Evolutionary conservation across 345 rosid species (phyloP).

Genomic region (Psidium friedrichsthalianum): DNA sequence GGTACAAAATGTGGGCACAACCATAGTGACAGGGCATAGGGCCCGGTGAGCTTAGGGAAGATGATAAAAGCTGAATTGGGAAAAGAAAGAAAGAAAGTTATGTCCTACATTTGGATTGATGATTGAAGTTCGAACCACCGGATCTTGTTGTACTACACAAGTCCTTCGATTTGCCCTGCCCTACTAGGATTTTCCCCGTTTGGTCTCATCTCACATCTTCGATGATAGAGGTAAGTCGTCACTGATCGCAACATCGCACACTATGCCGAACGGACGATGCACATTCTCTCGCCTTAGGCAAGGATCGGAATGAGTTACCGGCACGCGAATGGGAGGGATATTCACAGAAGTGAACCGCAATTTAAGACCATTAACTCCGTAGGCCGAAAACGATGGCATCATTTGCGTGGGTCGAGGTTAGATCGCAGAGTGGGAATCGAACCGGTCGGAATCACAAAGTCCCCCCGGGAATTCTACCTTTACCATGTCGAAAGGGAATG

Average conservation of each 20-base stretch:
- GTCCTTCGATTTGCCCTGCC: background rate
- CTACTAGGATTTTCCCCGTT: background rate
- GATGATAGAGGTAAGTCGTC: background rate
- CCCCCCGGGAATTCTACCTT: background rate
- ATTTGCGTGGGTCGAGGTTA: background rate
- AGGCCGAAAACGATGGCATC: background rate
- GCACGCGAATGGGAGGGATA: background rate
- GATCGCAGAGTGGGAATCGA: background rate
- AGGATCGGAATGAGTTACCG: background rate
- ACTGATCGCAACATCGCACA: background rate
- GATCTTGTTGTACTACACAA: background rate
- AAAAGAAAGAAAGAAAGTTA: background rate
- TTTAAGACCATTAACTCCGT: background rate
- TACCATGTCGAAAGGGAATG: background rate
- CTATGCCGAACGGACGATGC: background rate
- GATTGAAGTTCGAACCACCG: background rate
- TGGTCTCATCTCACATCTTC: background rate
- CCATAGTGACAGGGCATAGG: background rate
- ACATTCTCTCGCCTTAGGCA: background rate
- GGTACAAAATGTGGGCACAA: background rate
- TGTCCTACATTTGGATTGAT: background rate
- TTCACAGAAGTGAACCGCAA: background rate
- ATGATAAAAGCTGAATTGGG: background rate
- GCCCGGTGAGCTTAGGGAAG: background rate
- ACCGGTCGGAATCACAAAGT: background rate